Conservation (phyloP, 1,284 basidiomycete species). For the Trichosporon coremiiforme region DNA sequence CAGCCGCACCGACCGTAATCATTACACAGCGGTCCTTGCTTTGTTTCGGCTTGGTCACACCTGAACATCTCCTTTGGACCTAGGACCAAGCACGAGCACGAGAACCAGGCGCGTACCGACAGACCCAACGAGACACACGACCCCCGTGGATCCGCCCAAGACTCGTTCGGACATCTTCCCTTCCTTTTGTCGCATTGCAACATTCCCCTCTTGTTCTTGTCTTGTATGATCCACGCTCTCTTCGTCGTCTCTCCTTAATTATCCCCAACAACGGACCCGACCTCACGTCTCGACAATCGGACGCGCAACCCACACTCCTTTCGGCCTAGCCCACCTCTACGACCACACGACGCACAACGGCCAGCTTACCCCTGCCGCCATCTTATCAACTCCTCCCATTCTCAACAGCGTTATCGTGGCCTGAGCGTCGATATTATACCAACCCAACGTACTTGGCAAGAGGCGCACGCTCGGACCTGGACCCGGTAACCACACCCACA, state of each 20-base stretch:
- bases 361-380: neutral
- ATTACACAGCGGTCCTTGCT: conserved; percentile 1
- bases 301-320: conserved; percentile 4
- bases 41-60: conserved; percentile 3
- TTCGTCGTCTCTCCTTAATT: neutral
- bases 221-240: neutral
- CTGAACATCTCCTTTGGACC: neutral
- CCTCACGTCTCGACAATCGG: neutral
- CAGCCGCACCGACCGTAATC: conserved; percentile 2
- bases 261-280: neutral
- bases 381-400: neutral
- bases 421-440: conserved; percentile 12
- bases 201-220: neutral
- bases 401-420: conserved; percentile 3
- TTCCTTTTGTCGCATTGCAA: neutral
- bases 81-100: neutral
- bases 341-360: neutral
- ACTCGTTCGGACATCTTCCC: neutral
- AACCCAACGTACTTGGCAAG: neutral
- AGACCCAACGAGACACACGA: neutral
- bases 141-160: neutral
- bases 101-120: neutral
- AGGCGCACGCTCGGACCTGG: conserved; percentile 11
- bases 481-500: neutral
- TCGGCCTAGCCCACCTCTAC: neutral